These are phyloP conservation scores for Rosa rugosa DNA, from an alignment of 306 rosid genomes.

Conservation along the genomic window DNA sequence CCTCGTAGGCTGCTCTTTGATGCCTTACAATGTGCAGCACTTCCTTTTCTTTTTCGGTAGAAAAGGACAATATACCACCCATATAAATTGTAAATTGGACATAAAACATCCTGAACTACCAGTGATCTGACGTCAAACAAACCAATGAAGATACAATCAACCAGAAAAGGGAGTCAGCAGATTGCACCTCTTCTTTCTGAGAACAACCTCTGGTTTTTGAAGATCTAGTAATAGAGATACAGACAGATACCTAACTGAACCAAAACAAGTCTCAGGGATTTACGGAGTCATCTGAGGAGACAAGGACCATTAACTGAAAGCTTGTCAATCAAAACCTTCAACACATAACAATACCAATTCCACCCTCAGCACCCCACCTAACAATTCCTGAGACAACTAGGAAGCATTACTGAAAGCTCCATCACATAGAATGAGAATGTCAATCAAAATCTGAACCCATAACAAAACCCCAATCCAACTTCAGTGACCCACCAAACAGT, in stretches of 20 bases:
- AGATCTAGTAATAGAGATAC: conserved; percentile 19
- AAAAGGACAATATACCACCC: conserved; percentile 27
- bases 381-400: not conserved
- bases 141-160: conserved; percentile 28
- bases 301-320: conserved; percentile 31
- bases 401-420: conserved; percentile 21
- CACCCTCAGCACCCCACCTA: conserved; percentile 9
- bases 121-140: conserved; percentile 27
- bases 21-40: conserved; percentile 14
- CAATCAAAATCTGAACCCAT: conserved; percentile 22
- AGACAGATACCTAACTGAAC: conserved; percentile 31
- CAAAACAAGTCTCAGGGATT: conserved; percentile 13
- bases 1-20: conserved; percentile 5
- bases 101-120: conserved; percentile 26
- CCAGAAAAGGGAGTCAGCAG: conserved; percentile 23
- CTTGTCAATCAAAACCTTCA: conserved; percentile 22
- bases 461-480: conserved; percentile 30
- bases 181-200: conserved; percentile 21
- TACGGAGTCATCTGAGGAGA: conserved; percentile 24
- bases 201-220: conserved; percentile 25
- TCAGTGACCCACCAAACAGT: conserved; percentile 33
- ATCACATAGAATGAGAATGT: conserved; percentile 29
- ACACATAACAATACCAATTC: conserved; percentile 28
- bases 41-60: conserved; percentile 14
- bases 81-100: conserved; percentile 33